Base-by-base conservation (phyloP, 352 stramenopile species). In the Phytopythium litorale region DNA sequence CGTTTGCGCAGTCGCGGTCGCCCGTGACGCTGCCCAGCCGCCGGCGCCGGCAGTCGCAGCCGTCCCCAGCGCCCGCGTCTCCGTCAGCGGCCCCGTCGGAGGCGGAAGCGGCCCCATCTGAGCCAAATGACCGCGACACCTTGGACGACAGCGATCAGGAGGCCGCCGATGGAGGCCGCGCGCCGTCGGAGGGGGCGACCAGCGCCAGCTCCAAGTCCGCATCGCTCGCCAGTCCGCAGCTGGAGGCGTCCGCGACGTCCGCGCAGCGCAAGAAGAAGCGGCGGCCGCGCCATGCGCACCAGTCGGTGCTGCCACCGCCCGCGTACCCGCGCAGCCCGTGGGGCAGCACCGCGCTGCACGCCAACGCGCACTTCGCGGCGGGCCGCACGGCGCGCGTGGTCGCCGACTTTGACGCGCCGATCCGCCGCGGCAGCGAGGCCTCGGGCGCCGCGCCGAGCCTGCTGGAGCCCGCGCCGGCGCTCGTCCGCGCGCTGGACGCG, bases 11-110 rank as follows among this genome's bases (percentile, higher is more conserved):
- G 66, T 71, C 78, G 49, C 82, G 79, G 40, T 83, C 78, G 40
- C 74, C 81, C 12, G 74, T 88, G 2, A 63, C 76, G 45, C 76
- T 80, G 7, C 82, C 79, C 4, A 91, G 82, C 68, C 79, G 75
- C 52, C 43, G 63, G 55, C 35, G 58, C 11, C 62, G n/a, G 56
- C 32, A 33, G 23, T 30, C 25, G 52, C 53, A 56, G 28, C 53
- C 19, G 52, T 33, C 37, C 30, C 21, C n/a, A 33, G 21, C 23
- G 43, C 12, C 43, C 0, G 9, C n/a, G 21, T 12, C 43, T 7
- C 9, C 43, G 3, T 11, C 43, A 43, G 38, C 38, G n/a, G 4
- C 11, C 11, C 12, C 38, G 3, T 43, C 15, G 19, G 19, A 48
- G 43, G 2, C 43, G 13, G 43, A 30, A 50, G 43, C 19, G 21